Evolutionary conservation across 192 early-diverging fungal genomes (phyloP).

Genomic region (Linnemannia hyalina): DNA sequence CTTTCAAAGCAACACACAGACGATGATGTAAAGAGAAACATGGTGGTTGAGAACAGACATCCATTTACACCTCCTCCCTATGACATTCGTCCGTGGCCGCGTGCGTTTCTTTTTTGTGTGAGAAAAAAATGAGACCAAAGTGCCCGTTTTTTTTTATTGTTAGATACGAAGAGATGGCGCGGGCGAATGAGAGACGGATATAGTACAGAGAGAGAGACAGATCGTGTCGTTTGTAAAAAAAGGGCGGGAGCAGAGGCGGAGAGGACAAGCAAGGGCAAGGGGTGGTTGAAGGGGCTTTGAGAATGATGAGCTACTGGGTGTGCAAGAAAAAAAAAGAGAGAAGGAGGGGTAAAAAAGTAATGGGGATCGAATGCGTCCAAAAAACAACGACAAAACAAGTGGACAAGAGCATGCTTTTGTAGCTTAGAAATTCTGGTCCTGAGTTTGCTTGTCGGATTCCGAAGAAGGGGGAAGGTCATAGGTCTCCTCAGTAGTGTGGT

Average conservation of each 20-base stretch:
- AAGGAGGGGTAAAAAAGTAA: not conserved
- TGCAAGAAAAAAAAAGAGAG: no score
- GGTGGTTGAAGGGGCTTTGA: no score
- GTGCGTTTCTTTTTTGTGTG: slow-evolving; percentile 35
- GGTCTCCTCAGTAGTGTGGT: slow-evolving; percentile 1
- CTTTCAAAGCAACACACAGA: no score
- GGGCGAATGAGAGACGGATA: not conserved
- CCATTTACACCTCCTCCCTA: no score
- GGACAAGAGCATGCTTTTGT: not conserved
- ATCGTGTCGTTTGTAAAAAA: not conserved
- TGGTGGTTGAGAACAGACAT: no score
- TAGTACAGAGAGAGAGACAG: not conserved
- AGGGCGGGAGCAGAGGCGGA: no score
- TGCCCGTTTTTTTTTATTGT: no score
- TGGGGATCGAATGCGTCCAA: not conserved
- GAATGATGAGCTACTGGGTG: not conserved
- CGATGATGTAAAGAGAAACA: no score
- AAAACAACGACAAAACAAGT: not conserved
- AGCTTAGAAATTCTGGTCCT: not conserved
- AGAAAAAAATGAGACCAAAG: slow-evolving; percentile 26
- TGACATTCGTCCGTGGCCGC: no score
- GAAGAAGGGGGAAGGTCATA: not conserved
- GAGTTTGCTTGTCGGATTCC: not conserved
- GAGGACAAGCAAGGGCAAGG: no score
- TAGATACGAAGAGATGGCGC: not conserved